Base-by-base conservation (phyloP, 768 basidiomycete genomes). In the Vararia minispora region DNA sequence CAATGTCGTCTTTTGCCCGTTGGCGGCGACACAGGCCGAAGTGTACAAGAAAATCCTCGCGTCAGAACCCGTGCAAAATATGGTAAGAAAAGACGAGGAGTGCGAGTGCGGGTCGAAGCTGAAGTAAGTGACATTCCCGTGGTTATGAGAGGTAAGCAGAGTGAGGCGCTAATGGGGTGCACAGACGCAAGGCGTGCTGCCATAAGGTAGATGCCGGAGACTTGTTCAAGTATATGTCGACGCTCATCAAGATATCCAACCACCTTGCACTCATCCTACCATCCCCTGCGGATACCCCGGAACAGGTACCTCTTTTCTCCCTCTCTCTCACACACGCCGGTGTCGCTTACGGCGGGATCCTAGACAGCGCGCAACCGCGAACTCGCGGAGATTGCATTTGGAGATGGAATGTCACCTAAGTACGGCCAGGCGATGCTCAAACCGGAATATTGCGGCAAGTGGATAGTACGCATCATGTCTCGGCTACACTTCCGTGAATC, bases 1-100 rank as follows among this genome's bases (percentile, higher is more conserved):
- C 48, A 66, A 89, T 52, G 84, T 97, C 11, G 88, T 95, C 5
- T 94, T 97, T 51, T 99, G 94, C 52, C 92, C 90, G 12, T 61
- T 98, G 34, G 84, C 84, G 0, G 41, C 61, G 0, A 66, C 60
- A 25, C 92, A 95, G 58, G 71, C 76, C 21, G 52, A 57, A 12
- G 84, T 79, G 1, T 94, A 95, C 57, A 81, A 74, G 47, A 67
- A 69, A 5, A 65, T 92, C 24, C 60, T 92, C 17, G 58, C 57
- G n/a, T 74, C 71, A 48, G 63, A 67, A 5, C 65, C 73, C 5
- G 72, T 95, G 7, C 76, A 84, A 51, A 76, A 79, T 44, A 61
- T 95, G 35, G 58, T 90, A 16, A 64, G 63, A 13, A 77, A 81
- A 51, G 79, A 88, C 40, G 74, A 84, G 11, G 59, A 55, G 0